Base-by-base conservation (phyloP, 495 filamentous ascomycete genomes). In the Saxophila tyrrhenica region DNA sequence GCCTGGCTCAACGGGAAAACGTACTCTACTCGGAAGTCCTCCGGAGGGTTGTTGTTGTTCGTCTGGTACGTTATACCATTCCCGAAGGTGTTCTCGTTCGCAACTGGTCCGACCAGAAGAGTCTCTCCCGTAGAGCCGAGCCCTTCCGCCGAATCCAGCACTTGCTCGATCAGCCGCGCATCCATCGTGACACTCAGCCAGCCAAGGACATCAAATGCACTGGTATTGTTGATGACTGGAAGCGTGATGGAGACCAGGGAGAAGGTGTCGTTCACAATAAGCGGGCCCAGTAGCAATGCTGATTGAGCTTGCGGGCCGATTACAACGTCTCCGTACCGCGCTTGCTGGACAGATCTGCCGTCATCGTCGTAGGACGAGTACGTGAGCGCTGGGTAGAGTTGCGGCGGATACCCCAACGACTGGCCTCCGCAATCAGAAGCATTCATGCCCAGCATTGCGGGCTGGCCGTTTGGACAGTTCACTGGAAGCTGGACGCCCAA, bases 241-340 rank as follows among this genome's bases (percentile, higher is more conserved):
- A 87, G 61, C 1, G 87, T 90, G 52, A 94, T 65, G 22, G 87
- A 94, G n/a, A 90, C 56, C n/a, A 94, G 63, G n/a, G 82, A 81
- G 47, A 80, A 85, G 0, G 77, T 79, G 16, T 72, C 64, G 63
- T 94, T 91, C 52, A 89, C 64, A 21, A 71, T 67, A 41, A 81
- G 67, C 0, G 87, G 87, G 0, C 87, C 87, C 0, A 89, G 65
- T 5, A 92, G 62, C 10, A 92, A 66, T 2, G 77, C 68, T 1
- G 69, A 73, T 39, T 58, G 70, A 9, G 51, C 29, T 9, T 56
- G 63, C 61, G 39, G 78, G 74, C 48, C 48, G 2, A 90, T 68
- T 1, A 69, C 68, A 51, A 79, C 75, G 19, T 77, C 78, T 9
- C 68, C 52, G 25, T 65, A 73, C 25, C 63, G 69, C 3, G 73